A percentile compares a stretch with the other conserved stretches of the same genome.
Evolutionary conservation across 1,284 basidiomycete species (phyloP).

Genomic region (Boletus holoroseus): DNA sequence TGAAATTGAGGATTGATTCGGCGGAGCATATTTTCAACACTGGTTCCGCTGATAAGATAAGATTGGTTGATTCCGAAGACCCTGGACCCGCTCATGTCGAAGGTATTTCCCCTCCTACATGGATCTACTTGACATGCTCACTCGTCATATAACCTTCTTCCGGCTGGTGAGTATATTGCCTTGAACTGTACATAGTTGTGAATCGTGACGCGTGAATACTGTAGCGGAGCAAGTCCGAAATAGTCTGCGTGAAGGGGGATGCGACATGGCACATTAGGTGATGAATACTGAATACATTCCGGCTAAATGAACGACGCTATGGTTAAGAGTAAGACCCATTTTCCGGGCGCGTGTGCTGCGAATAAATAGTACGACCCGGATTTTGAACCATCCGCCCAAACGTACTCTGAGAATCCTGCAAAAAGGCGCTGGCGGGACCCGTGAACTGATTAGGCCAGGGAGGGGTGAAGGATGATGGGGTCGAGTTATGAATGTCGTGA

Average conservation of each 20-base stretch:
- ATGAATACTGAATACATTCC: constrained; percentile 23
- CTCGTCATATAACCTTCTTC: background rate
- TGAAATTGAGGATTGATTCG: background rate
- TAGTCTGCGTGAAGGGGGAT: background rate
- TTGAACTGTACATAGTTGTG: constrained; percentile 1
- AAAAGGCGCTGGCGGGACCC: constrained; percentile 44
- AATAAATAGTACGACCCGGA: constrained; percentile 55
- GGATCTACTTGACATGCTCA: background rate
- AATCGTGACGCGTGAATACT: background rate
- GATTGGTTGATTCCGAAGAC: constrained; percentile 7
- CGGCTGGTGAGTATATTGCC: background rate
- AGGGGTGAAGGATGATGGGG: constrained; percentile 26
- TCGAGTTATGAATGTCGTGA: constrained; percentile 27
- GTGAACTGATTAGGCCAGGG: constrained; percentile 40
- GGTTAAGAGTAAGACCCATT: constrained; percentile 29
- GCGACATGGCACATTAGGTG: constrained; percentile 21
- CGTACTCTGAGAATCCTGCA: constrained; percentile 34
- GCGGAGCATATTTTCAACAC: background rate
- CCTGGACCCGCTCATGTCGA: background rate
- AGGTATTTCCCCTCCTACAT: background rate
- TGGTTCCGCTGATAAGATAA: constrained; percentile 25
- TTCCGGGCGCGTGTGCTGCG: constrained; percentile 39
- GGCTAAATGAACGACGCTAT: constrained; percentile 7
- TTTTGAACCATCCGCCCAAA: constrained; percentile 38
- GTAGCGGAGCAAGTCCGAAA: background rate